Percentiles rank a stretch among this genome's conserved stretches.
These are phyloP conservation scores for Tetraselmis chui DNA, from an alignment of 139 green algal species.

Conservation along the genomic window DNA sequence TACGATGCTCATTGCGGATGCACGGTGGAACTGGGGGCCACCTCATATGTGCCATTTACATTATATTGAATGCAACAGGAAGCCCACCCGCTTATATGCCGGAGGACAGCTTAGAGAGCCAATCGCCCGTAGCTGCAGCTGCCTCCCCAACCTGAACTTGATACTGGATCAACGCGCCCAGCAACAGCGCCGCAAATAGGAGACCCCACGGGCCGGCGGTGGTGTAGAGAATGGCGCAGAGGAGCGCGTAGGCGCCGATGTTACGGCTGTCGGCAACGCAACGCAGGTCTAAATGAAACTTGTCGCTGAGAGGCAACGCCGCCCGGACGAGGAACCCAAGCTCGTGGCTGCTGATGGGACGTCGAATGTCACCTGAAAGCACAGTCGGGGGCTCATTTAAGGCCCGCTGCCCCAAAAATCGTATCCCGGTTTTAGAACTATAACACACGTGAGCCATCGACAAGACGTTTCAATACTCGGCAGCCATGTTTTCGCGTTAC, in stretches of 20 bases:
- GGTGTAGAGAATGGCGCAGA: background rate
- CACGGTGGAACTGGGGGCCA: too few species aligned
- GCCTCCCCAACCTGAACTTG: background rate
- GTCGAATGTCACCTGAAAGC: background rate
- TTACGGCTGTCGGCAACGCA: background rate
- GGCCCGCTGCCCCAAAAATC: background rate
- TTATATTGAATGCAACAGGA: too few species aligned
- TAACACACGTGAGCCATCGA: background rate
- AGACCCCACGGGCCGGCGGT: too few species aligned
- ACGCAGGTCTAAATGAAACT: background rate
- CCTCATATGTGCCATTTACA: too few species aligned
- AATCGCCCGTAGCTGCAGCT: background rate
- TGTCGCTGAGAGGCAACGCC: background rate
- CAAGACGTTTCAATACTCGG: background rate
- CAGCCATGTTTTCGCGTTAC: background rate
- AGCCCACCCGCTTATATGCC: too few species aligned
- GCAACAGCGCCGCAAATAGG: background rate
- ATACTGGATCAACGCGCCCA: background rate
- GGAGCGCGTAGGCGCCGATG: background rate
- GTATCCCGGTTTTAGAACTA: background rate
- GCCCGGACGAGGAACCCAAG: background rate
- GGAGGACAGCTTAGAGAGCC: too few species aligned
- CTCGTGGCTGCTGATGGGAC: background rate
- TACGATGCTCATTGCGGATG: too few species aligned
- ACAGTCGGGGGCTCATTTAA: background rate